These are phyloP conservation scores for Pelargonium nanum DNA, from an alignment of 345 rosid species.

Conservation along the genomic window DNA sequence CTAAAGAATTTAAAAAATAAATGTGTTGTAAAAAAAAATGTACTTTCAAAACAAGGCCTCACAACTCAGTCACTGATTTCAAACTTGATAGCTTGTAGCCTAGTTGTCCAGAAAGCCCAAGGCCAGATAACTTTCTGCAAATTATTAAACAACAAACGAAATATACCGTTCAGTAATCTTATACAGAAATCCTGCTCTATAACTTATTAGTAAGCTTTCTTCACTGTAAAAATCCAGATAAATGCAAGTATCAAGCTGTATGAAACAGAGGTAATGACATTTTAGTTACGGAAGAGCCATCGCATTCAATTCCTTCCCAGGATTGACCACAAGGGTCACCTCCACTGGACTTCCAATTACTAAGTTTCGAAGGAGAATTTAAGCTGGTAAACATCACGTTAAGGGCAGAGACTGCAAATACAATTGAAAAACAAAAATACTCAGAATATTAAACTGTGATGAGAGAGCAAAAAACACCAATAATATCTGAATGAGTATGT, in stretches of 20 bases:
- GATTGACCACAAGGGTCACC: slow-evolving; percentile 87
- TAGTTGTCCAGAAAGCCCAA: slow-evolving; percentile 66
- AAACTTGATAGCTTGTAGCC: slow-evolving; percentile 77
- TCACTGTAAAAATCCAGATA: background rate
- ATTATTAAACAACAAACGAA: slow-evolving; percentile 1
- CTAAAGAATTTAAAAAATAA: slow-evolving; percentile 9
- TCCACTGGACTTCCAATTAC: slow-evolving; percentile 61
- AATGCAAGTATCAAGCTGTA: background rate
- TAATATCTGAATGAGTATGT: background rate
- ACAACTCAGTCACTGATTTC: slow-evolving; percentile 79
- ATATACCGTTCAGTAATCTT: background rate
- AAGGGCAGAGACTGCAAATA: slow-evolving; percentile 63
- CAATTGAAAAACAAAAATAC: slow-evolving; percentile 7
- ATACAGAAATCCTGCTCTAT: background rate
- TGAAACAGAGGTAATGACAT: slow-evolving; percentile 26
- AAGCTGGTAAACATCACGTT: slow-evolving; percentile 75
- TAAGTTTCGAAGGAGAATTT: slow-evolving; percentile 62
- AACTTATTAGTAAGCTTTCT: background rate
- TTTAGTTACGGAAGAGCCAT: slow-evolving; percentile 67
- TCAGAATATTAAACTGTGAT: slow-evolving; percentile 6
- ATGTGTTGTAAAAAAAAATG: slow-evolving; percentile 4
- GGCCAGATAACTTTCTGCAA: slow-evolving; percentile 62
- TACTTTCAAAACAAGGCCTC: slow-evolving; percentile 21
- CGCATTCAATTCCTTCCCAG: slow-evolving; percentile 86
- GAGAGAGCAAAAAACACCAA: background rate